A percentile compares a stretch with the other conserved stretches of the same genome.
These are phyloP conservation scores for Inga oerstediana DNA, from an alignment of 306 rosid species.

Conservation along the genomic window DNA sequence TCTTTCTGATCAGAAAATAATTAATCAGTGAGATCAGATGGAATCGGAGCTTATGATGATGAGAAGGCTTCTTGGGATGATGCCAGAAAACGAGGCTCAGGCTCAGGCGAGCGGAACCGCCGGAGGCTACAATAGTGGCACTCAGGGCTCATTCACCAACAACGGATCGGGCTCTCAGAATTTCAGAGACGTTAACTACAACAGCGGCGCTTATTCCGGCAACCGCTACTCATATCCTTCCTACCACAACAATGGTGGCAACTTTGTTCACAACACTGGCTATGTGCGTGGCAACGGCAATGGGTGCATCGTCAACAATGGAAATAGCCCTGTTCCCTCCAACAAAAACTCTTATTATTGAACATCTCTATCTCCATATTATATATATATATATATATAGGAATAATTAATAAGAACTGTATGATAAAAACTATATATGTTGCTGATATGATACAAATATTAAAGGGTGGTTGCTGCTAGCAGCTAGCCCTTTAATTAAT, in stretches of 20 bases:
- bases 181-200: not conserved
- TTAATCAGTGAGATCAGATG: not conserved
- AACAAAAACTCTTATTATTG: not conserved
- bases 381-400: not conserved
- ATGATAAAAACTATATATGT: not conserved
- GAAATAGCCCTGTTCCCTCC: not conserved
- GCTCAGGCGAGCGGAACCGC: not conserved
- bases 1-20: not conserved
- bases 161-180: not conserved
- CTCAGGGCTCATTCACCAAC: not conserved
- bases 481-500: not conserved
- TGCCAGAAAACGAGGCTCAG: not conserved
- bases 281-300: not conserved
- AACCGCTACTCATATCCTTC: not conserved
- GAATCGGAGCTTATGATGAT: not conserved
- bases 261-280: not conserved
- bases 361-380: not conserved
- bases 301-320: not conserved
- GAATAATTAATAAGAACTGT: not conserved
- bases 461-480: not conserved
- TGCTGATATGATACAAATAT: too few species aligned
- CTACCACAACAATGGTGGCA: not conserved
- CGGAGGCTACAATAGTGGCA: not conserved
- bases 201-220: not conserved
- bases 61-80: not conserved